phyloP scores from a whole-genome alignment of 805 yeast species.

The Zygotorulaspora sp. region DNA sequence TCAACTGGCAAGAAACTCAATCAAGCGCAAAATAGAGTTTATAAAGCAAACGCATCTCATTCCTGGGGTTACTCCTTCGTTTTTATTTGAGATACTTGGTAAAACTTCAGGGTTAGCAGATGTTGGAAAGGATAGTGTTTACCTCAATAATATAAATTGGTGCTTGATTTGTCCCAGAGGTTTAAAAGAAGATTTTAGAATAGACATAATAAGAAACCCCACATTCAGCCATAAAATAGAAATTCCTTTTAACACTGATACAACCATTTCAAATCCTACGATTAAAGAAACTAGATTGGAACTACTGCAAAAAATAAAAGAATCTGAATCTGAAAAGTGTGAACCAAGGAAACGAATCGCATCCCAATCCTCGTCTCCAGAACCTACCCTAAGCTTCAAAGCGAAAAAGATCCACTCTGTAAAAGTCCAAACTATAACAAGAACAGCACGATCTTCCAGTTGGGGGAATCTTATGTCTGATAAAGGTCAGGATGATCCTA shows the following conservation, averaged over 20 bases:
- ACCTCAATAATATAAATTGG: slow-evolving; percentile 32
- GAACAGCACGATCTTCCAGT: slow-evolving; percentile 21
- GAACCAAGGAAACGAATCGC: not conserved
- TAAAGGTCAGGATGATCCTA: slow-evolving; percentile 13
- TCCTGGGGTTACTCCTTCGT: slow-evolving; percentile 34
- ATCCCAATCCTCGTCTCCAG: not conserved
- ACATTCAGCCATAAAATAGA: slow-evolving; percentile 1
- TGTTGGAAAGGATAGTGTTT: slow-evolving; percentile 3
- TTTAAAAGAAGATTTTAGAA: slow-evolving; percentile 20
- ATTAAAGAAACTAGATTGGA: slow-evolving; percentile 4
- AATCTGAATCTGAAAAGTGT: not conserved
- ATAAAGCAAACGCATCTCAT: slow-evolving; percentile 29
- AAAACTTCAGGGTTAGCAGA: slow-evolving; percentile 9
- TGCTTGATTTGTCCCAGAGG: slow-evolving; percentile 34
- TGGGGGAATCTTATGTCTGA: slow-evolving; percentile 32
- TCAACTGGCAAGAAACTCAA: slow-evolving; percentile 30
- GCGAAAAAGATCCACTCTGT: slow-evolving; percentile 2
- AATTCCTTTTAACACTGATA: not conserved
- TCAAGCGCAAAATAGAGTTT: slow-evolving; percentile 34
- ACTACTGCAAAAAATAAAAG: slow-evolving; percentile 3
- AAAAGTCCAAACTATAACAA: slow-evolving; percentile 1
- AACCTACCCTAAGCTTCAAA: not conserved
- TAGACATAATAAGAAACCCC: slow-evolving; percentile 13
- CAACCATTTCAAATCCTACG: slow-evolving; percentile 3
- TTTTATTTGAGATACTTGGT: slow-evolving; percentile 26